Percentiles rank a stretch among this genome's conserved stretches.
phyloP scores from a whole-genome alignment of 2,329 filamentous ascomycete genomes.

The Colletotrichum karsti region DNA sequence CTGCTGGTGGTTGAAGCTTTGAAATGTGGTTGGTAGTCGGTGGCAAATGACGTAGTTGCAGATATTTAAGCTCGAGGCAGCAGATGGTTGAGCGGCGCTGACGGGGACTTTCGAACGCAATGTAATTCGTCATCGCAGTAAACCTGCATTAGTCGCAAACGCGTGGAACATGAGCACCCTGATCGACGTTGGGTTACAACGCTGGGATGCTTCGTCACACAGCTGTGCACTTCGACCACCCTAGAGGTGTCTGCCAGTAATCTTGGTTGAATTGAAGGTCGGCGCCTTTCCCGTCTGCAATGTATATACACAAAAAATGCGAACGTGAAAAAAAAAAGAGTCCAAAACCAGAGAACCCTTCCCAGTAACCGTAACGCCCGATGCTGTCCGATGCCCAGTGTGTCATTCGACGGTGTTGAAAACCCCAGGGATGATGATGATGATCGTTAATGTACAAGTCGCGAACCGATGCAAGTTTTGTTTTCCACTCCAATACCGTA shows the following conservation, averaged over 20 bases:
- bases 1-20: too few relatives aligned
- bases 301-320: slow-evolving; percentile 22
- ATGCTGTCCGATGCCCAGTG: slow-evolving; percentile 25
- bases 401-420: slow-evolving; percentile 24
- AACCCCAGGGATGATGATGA: slow-evolving; percentile 23
- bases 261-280: slow-evolving; percentile 17
- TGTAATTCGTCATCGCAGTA: too few relatives aligned
- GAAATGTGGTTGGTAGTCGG: neutral
- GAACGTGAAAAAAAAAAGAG: slow-evolving; percentile 1
- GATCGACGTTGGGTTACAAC: too few relatives aligned
- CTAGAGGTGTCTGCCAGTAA: neutral
- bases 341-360: neutral
- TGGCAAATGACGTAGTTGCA: slow-evolving; percentile 26
- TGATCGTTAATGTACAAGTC: slow-evolving; percentile 28
- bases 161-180: too few relatives aligned
- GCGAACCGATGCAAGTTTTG: slow-evolving; percentile 25
- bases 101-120: neutral
- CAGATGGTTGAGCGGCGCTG: slow-evolving; percentile 7
- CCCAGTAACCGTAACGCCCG: slow-evolving; percentile 17
- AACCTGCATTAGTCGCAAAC: too few relatives aligned
- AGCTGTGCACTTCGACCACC: neutral
- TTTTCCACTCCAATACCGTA: slow-evolving; percentile 27
- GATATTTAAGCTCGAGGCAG: neutral
- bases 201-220: too few relatives aligned
- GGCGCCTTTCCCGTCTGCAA: neutral